These are phyloP conservation scores for Starmera stellimalicola DNA, from an alignment of 1,139 yeast species.

Conservation along the genomic window DNA sequence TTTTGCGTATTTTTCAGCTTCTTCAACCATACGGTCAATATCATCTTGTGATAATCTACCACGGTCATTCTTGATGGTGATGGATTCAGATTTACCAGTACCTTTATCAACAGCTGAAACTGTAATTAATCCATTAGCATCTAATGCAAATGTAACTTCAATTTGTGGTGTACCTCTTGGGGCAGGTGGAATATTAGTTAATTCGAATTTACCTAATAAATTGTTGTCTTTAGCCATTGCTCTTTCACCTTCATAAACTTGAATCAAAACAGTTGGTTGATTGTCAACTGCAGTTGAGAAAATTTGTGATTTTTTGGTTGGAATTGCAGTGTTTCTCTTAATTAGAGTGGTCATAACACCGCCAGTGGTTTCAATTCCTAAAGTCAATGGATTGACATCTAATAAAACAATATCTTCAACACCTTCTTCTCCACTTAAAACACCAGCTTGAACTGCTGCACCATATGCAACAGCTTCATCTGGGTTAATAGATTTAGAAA, in stretches of 20 bases:
- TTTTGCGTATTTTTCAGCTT: conserved; percentile 84
- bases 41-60: conserved; percentile 91
- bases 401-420: conserved; percentile 79
- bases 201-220: conserved; percentile 87
- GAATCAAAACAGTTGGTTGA: conserved; percentile 89
- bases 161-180: conserved; percentile 96
- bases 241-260: conserved; percentile 93
- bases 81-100: conserved; percentile 90
- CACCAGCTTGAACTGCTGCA: conserved; percentile 84
- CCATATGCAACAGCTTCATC: conserved; percentile 73
- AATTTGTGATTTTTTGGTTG: conserved; percentile 86
- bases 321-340: conserved; percentile 87
- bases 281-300: conserved; percentile 91
- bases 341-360: conserved; percentile 91
- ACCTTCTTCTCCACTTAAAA: conserved; percentile 73
- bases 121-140: conserved; percentile 89
- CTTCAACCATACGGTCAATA: conserved; percentile 90
- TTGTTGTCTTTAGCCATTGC: conserved; percentile 90
- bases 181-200: conserved; percentile 89
- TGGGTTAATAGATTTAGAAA: conserved; percentile 81
- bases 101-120: conserved; percentile 92
- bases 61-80: conserved; percentile 93
- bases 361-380: conserved; percentile 94
- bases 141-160: conserved; percentile 87
- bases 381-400: conserved; percentile 83